A percentile compares a stretch with the other conserved stretches of the same genome.
phyloP scores from a whole-genome alignment of 1,139 yeast species.

The Arxiozyma slooffiae region DNA sequence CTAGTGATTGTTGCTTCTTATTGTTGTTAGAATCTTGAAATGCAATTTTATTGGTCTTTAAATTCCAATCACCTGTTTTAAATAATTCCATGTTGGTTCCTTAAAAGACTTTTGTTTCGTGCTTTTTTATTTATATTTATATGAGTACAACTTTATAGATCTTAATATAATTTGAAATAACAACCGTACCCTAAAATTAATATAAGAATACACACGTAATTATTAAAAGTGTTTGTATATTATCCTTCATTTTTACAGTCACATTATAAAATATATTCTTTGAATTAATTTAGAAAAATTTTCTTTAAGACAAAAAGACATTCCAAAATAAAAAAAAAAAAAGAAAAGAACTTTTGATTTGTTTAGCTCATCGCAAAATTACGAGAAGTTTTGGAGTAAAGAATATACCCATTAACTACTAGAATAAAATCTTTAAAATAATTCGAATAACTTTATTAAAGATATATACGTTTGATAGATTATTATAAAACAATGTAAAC shows the following conservation, averaged over 20 bases:
- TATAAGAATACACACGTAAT: not conserved
- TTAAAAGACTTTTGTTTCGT: not conserved
- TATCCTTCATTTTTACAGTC: not conserved
- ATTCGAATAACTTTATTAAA: no score
- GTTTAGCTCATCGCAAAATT: not conserved
- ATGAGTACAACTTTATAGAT: not conserved
- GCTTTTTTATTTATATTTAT: not conserved
- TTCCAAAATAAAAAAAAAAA: no score
- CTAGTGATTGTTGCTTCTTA: conserved; percentile 11
- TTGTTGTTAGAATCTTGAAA: conserved; percentile 28
- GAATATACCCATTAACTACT: not conserved
- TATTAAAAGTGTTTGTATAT: no score
- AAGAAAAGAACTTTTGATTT: not conserved
- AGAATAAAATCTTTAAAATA: no score
- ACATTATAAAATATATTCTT: no score
- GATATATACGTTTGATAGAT: no score
- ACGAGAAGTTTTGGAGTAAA: no score
- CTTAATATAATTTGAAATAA: not conserved
- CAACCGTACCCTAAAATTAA: no score
- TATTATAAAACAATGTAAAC: no score
- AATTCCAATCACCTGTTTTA: conserved; percentile 74
- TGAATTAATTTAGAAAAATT: no score
- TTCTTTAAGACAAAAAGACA: not conserved
- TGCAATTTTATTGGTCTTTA: conserved; percentile 46
- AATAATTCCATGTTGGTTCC: conserved; percentile 50